Percentiles rank a stretch among this genome's conserved stretches.
These are phyloP conservation scores for Oemleria cerasiformis DNA, from an alignment of 306 rosid species.

Conservation along the genomic window DNA sequence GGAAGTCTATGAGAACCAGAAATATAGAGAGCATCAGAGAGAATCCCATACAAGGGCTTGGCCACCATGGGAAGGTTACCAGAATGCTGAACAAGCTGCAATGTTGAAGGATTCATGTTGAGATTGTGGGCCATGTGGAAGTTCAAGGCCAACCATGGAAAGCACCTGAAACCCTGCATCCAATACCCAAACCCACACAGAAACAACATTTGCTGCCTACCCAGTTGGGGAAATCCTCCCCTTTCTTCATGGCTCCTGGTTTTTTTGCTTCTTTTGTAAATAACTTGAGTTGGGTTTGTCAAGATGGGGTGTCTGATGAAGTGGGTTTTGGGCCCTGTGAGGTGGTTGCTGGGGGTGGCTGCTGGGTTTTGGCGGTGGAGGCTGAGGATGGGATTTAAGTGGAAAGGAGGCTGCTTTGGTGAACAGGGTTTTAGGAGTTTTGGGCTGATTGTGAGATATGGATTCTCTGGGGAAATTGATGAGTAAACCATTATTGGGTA, in stretches of 20 bases:
- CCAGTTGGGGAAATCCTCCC: constrained; percentile 28
- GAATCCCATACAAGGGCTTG: constrained; percentile 75
- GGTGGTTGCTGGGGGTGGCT: constrained; percentile 2
- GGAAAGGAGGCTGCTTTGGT: constrained; percentile 10
- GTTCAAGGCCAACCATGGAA: constrained; percentile 89
- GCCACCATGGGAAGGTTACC: constrained; percentile 89
- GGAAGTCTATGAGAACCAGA: constrained; percentile 82
- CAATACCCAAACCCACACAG: constrained; percentile 88
- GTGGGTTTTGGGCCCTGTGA: constrained; percentile 21
- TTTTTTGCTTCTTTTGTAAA: constrained; percentile 13
- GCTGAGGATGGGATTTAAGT: constrained; percentile 25
- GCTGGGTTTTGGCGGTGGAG: constrained; percentile 29
- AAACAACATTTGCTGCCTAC: constrained; percentile 40
- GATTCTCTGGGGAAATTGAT: constrained; percentile 26
- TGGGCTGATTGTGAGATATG: constrained; percentile 18
- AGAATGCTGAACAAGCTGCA: constrained; percentile 77
- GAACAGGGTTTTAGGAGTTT: constrained; percentile 18
- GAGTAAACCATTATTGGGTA: constrained; percentile 42
- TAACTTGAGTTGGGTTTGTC: constrained; percentile 15
- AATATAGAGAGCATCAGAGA: constrained; percentile 72
- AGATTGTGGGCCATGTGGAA: constrained; percentile 74
- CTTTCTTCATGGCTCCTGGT: constrained; percentile 24
- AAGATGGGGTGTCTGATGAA: constrained; percentile 19
- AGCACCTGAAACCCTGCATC: constrained; percentile 89
- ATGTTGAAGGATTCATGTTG: constrained; percentile 50